A percentile compares a stretch with the other conserved stretches of the same genome.
Conservation (phyloP, 345 rosid species). For the Hevea brasiliensis region DNA sequence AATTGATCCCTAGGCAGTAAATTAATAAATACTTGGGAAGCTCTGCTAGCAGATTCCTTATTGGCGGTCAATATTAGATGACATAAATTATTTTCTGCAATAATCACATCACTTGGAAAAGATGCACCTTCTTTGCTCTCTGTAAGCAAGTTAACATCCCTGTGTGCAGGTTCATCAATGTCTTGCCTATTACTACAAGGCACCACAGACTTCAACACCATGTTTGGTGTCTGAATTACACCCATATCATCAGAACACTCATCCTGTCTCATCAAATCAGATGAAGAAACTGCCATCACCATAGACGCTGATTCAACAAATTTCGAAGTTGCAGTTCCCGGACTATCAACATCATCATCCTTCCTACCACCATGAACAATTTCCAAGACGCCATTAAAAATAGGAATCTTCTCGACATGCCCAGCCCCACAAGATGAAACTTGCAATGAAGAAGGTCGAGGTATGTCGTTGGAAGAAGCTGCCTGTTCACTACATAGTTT, state of each 20-base stretch:
- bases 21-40: conserved; percentile 52
- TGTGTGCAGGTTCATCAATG: conserved; percentile 13
- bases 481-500: conserved; percentile 35
- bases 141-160: conserved; percentile 20
- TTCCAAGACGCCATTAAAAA: conserved; percentile 40
- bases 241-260: conserved; percentile 34
- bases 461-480: conserved; percentile 23
- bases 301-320: conserved; percentile 39
- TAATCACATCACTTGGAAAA: conserved; percentile 24
- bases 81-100: conserved; percentile 39
- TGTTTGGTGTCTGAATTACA: conserved; percentile 19
- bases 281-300: conserved; percentile 25
- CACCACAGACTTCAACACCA: conserved; percentile 15
- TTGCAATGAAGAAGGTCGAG: conserved; percentile 48
- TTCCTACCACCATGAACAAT: conserved; percentile 38
- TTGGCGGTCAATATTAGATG: conserved; percentile 52
- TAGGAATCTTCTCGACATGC: conserved; percentile 29
- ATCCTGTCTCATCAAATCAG: conserved; percentile 26
- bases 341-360: conserved; percentile 61
- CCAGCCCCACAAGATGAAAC: conserved; percentile 42
- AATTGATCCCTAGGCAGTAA: conserved; percentile 45
- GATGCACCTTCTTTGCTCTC: conserved; percentile 26
- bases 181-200: conserved; percentile 26
- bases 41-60: conserved; percentile 56
- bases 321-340: conserved; percentile 70